A percentile compares a stretch with the other conserved stretches of the same genome.
These are phyloP conservation scores for Termitomyces sp. DNA, from an alignment of 768 basidiomycete species.

Conservation along the genomic window DNA sequence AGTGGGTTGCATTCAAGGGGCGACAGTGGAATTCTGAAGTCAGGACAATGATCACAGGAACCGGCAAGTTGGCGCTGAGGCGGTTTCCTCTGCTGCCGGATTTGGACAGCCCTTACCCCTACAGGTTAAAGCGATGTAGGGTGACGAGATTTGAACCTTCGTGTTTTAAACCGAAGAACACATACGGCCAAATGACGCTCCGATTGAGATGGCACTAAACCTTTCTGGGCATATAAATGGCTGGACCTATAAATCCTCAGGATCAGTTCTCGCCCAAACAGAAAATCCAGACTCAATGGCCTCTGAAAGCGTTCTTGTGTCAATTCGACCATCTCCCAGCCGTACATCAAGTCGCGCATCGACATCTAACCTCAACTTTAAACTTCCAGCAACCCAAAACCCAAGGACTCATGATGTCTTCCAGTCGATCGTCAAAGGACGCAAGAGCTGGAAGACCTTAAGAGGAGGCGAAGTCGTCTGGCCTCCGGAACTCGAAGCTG, in stretches of 20 bases:
- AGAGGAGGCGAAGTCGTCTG: slow-evolving; percentile 72
- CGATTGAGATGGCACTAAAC: slow-evolving; percentile 19
- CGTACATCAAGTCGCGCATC: slow-evolving; percentile 9
- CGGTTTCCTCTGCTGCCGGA: slow-evolving; percentile 17
- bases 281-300: slow-evolving; percentile 13
- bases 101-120: slow-evolving; percentile 30
- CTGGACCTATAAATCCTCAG: slow-evolving; percentile 26
- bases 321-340: slow-evolving; percentile 6
- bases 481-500: slow-evolving; percentile 76
- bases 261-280: slow-evolving; percentile 14
- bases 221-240: slow-evolving; percentile 16
- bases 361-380: slow-evolving; percentile 13
- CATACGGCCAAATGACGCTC: slow-evolving; percentile 19
- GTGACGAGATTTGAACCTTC: slow-evolving; percentile 24
- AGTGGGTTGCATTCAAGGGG: not conserved
- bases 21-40: not conserved
- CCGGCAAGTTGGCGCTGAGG: slow-evolving; percentile 17
- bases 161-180: slow-evolving; percentile 29
- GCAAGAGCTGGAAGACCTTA: slow-evolving; percentile 74
- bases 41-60: slow-evolving; percentile 18
- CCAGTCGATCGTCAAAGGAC: slow-evolving; percentile 57
- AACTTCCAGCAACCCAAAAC: slow-evolving; percentile 23
- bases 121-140: slow-evolving; percentile 23
- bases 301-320: slow-evolving; percentile 10
- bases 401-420: slow-evolving; percentile 51